Percentiles rank a stretch among this genome's conserved stretches.
Conservation (phyloP, 345 rosid genomes). For the Psidium friedrichsthalianum region DNA sequence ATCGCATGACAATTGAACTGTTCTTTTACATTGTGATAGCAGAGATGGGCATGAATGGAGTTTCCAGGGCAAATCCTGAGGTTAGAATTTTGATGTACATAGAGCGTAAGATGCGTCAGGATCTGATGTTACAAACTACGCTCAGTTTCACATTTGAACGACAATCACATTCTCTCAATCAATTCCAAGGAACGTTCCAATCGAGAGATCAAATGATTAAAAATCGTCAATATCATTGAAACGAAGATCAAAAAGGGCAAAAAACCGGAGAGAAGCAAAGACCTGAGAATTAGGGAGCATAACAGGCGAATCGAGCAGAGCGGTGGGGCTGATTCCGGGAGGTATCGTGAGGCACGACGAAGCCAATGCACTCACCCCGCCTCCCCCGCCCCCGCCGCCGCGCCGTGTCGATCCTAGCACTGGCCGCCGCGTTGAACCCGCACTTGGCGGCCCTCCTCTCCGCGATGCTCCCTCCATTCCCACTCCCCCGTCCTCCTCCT, state of each 20-base stretch:
- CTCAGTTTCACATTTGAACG: neutral
- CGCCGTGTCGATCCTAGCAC: neutral
- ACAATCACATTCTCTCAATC: neutral
- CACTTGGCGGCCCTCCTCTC: conserved; percentile 54
- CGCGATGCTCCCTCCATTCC: conserved; percentile 29
- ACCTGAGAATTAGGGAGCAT: conserved; percentile 47
- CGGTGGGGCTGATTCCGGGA: conserved; percentile 53
- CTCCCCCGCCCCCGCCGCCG: neutral
- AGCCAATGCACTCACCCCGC: neutral
- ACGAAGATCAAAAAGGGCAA: neutral
- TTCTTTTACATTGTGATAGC: neutral
- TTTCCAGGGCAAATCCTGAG: neutral
- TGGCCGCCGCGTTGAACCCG: conserved; percentile 40
- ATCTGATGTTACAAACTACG: neutral
- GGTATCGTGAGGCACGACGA: conserved; percentile 32
- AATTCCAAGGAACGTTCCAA: neutral
- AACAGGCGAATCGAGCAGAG: conserved; percentile 47
- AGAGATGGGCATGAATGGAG: neutral
- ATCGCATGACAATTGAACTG: neutral
- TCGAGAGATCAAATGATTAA: neutral
- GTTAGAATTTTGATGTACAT: too few species aligned
- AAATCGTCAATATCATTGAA: neutral
- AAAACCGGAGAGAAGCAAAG: neutral
- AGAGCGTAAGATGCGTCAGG: neutral
- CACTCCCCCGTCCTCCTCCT: neutral